Conservation (phyloP, 2,329 filamentous ascomycete species). For the Diaporthe sp. region DNA sequence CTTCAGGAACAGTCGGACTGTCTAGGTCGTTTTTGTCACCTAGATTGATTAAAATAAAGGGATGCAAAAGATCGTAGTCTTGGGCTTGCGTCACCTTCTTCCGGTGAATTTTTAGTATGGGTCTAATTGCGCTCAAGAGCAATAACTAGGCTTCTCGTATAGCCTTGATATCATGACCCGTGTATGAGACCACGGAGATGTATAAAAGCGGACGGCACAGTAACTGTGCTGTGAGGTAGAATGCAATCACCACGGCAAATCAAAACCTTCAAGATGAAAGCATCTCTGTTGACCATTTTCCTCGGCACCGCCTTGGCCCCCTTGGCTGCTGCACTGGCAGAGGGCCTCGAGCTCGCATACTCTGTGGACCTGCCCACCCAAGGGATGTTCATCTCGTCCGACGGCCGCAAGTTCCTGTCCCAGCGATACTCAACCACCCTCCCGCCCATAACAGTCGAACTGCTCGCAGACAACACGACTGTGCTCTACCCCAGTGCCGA, state of each 20-base stretch:
- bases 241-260: neutral
- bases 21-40: neutral
- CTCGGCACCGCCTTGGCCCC: slow-evolving; percentile 3
- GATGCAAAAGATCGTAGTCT: neutral
- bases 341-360: slow-evolving; percentile 19
- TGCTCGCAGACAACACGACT: slow-evolving; percentile 43
- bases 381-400: slow-evolving; percentile 3
- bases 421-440: slow-evolving; percentile 24
- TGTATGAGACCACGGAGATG: no score
- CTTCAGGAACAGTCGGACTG: neutral
- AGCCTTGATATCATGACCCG: neutral
- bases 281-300: neutral
- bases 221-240: no score
- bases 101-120: neutral
- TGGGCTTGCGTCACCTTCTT: slow-evolving; percentile 1
- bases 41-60: neutral
- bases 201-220: neutral
- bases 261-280: neutral
- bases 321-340: neutral
- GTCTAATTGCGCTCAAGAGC: neutral
- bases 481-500: slow-evolving; percentile 47
- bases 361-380: neutral
- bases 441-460: slow-evolving; percentile 26
- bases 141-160: neutral
- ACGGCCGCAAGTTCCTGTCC: slow-evolving; percentile 21